These are phyloP conservation scores for Astrephomene gubernaculifera DNA, from an alignment of 139 green algal genomes.

Conservation along the genomic window DNA sequence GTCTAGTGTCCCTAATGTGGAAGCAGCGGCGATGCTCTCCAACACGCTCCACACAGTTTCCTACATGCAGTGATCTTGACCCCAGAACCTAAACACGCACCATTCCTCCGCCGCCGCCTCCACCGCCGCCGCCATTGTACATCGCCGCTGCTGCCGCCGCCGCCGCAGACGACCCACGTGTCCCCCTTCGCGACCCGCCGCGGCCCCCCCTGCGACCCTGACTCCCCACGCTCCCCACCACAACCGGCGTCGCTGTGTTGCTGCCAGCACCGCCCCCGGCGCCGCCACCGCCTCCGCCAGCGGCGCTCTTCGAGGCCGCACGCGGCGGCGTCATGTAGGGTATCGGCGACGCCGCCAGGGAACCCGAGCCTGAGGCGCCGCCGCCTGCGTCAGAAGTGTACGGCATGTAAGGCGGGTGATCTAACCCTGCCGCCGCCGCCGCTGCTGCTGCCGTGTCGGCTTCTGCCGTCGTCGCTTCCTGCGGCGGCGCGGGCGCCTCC, in stretches of 20 bases:
- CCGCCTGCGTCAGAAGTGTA: neutral
- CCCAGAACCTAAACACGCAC: too few relatives aligned
- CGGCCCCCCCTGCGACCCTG: neutral
- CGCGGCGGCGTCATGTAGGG: constrained; percentile 40
- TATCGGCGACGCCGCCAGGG: neutral
- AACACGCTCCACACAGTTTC: too few relatives aligned
- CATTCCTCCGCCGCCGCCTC: neutral
- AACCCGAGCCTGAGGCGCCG: neutral
- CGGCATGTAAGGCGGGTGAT: constrained; percentile 1
- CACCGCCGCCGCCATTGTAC: neutral
- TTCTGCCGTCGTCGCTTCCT: neutral
- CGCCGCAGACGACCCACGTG: neutral
- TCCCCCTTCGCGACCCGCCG: neutral
- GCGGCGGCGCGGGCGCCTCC: constrained; percentile 39
- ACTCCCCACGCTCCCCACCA: neutral
- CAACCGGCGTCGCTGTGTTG: neutral
- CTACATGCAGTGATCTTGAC: too few relatives aligned
- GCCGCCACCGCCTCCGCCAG: neutral
- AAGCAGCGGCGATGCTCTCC: too few relatives aligned
- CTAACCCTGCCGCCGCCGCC: too few relatives aligned
- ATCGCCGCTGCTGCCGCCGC: neutral
- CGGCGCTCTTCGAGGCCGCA: neutral
- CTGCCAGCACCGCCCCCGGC: neutral
- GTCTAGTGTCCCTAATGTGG: too few relatives aligned
- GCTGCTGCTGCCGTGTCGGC: neutral